Evolutionary conservation across 2,329 filamentous ascomycete genomes (phyloP).

Genomic region (Chaetomium sp.): DNA sequence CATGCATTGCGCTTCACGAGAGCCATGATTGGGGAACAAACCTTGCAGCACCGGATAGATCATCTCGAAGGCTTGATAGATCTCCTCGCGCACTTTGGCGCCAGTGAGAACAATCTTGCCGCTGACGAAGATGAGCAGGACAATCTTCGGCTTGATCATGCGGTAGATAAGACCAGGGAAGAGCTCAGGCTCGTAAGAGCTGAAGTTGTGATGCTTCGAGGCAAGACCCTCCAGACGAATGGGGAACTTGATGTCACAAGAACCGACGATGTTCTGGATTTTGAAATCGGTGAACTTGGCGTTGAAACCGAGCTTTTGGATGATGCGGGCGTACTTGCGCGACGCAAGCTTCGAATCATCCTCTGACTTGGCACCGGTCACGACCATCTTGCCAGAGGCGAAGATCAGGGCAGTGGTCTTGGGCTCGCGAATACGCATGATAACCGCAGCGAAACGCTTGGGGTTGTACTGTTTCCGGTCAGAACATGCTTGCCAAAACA

Average conservation of each 20-base stretch:
- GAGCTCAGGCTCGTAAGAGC: constrained; percentile 95
- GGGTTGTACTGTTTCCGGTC: constrained; percentile 24
- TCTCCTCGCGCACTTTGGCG: constrained; percentile 96
- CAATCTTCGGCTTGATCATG: constrained; percentile 99
- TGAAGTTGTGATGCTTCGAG: constrained; percentile 97
- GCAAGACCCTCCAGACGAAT: constrained; percentile 94
- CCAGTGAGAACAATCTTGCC: constrained; percentile 98
- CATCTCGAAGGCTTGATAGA: constrained; percentile 94
- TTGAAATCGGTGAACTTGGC: constrained; percentile 99
- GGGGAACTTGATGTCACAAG: constrained; percentile 98
- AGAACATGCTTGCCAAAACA: constrained; percentile 27
- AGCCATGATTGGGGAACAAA: constrained; percentile 35
- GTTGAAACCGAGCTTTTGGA: constrained; percentile 99
- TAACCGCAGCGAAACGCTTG: constrained; percentile 95
- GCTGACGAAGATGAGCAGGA: constrained; percentile 93
- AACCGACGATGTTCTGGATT: constrained; percentile 99
- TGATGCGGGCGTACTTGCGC: constrained; percentile 97
- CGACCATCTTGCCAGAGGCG: constrained; percentile 98
- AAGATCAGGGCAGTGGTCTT: constrained; percentile 99
- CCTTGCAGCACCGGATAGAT: constrained; percentile 93
- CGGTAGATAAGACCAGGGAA: constrained; percentile 99
- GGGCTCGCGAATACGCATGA: constrained; percentile 98
- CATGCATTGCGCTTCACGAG: background rate
- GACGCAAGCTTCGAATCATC: constrained; percentile 96
- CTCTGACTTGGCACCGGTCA: constrained; percentile 95